A percentile compares a stretch with the other conserved stretches of the same genome.
phyloP scores from a whole-genome alignment of 192 early-diverging fungal genomes.

The Geranomyces variabilis region DNA sequence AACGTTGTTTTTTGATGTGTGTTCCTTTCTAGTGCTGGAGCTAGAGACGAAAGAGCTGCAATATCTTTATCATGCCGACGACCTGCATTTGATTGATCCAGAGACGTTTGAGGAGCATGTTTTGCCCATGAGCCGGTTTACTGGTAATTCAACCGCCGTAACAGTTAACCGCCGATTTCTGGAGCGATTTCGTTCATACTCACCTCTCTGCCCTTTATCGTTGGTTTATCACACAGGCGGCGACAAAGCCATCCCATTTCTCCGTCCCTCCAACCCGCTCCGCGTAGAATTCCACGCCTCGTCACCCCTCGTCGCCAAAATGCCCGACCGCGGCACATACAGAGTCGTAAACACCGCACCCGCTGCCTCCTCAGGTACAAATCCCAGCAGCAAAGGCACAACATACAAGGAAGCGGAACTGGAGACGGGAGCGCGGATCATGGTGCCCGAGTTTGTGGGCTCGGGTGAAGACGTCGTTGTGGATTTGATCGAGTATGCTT shows the following conservation, averaged over 20 bases:
- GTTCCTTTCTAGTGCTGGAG: constrained; percentile 37
- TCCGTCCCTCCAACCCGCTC: constrained; percentile 59
- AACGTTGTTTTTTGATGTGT: neutral
- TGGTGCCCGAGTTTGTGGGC: constrained; percentile 83
- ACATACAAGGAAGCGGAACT: constrained; percentile 68
- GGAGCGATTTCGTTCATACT: too few relatives aligned
- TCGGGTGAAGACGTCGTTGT: constrained; percentile 75
- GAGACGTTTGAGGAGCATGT: constrained; percentile 74
- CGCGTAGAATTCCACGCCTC: constrained; percentile 63
- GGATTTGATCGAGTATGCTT: constrained; percentile 66
- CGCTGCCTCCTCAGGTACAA: constrained; percentile 13
- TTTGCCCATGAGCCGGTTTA: constrained; percentile 57
- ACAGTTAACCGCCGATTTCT: too few relatives aligned
- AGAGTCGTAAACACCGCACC: constrained; percentile 22
- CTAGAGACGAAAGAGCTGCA: constrained; percentile 68
- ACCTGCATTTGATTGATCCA: constrained; percentile 70
- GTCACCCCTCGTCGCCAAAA: constrained; percentile 57
- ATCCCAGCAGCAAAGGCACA: constrained; percentile 66
- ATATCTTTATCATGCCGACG: constrained; percentile 70
- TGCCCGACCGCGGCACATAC: constrained; percentile 54
- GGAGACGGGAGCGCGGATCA: constrained; percentile 65
- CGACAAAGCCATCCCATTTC: constrained; percentile 46
- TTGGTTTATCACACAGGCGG: constrained; percentile 27
- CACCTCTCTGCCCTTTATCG: constrained; percentile 1
- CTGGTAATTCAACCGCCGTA: constrained; percentile 64